Evolutionary conservation across 148 eudicot genomes (phyloP), one percentile per base, ranked within the genome.

Genomic region (Vaccinium vitisidaea): DNA sequence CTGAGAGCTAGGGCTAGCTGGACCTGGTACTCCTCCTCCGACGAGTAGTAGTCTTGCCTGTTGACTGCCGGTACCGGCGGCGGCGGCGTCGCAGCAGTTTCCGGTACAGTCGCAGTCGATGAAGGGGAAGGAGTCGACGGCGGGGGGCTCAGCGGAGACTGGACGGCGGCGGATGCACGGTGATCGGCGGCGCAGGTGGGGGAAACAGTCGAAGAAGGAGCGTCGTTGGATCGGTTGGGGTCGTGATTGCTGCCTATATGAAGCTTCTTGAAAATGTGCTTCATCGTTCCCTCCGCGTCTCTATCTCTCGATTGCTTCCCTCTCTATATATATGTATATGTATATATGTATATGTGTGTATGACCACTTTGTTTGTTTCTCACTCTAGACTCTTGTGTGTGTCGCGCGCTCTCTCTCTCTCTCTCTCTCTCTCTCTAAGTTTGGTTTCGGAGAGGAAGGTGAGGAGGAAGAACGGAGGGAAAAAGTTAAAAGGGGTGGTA

Each of bases 1-100:
- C 99, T 97, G 8, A 97, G 89, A 14, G 99, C 99, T 82, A 97
- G 86, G 85, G 99, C 99, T 63, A 97, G 89, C 85, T 97, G 99
- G 74, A 97, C 91, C 90, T 94, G 98, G 78, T 93, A 97, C 80
- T 97, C 99, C 89, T 97, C 99, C 85, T 97, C 99, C 11, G 99
- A 93, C 19, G 92, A 87, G 63, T 88, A 92, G 83, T 93, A 97
- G 65, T 97, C 98, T 32, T 84, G 90, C 84, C 84, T 90, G 19
- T 63, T 48, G 84, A 54, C 46, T 55, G 76, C 58, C 82, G 80
- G 46, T 43, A 43, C 46, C 46, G 46, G 46, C 46, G 43, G 43
- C 43, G 43, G 43, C 43, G 46, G 46, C 46, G 61, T 19, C 18
- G 83, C 16, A 39, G 80, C 61, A 52, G 84, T 32, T 55, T 85